These are phyloP conservation scores for Gonium pectorale DNA, from an alignment of 139 green algal species.

Conservation along the genomic window DNA sequence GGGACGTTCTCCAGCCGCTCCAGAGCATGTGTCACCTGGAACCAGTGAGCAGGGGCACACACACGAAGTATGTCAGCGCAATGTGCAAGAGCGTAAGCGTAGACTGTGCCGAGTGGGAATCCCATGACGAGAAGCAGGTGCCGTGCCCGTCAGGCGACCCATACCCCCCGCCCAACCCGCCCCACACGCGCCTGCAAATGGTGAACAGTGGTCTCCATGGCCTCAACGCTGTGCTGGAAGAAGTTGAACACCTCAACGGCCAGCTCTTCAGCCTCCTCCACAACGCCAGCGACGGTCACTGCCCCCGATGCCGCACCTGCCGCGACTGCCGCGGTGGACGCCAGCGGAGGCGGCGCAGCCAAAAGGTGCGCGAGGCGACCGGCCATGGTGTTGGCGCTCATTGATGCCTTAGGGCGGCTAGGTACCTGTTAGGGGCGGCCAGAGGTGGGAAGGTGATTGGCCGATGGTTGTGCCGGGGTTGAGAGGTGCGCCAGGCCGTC, in stretches of 20 bases:
- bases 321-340: background rate
- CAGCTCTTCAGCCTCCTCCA: slow-evolving; percentile 23
- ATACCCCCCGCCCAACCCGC: background rate
- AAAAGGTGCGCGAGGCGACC: too few species aligned
- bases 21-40: slow-evolving; percentile 27
- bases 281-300: background rate
- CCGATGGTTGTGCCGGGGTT: too few species aligned
- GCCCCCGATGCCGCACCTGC: background rate
- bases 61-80: background rate
- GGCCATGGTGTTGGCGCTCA: too few species aligned
- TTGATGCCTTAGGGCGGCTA: too few species aligned
- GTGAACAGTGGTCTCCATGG: slow-evolving; percentile 8
- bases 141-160: background rate
- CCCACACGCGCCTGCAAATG: slow-evolving; percentile 8
- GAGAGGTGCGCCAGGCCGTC: too few species aligned
- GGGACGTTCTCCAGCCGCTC: slow-evolving; percentile 31
- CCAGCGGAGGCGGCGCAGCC: background rate
- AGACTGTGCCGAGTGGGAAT: background rate
- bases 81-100: background rate
- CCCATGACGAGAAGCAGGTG: background rate
- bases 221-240: slow-evolving; percentile 13
- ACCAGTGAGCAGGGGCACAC: background rate
- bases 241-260: background rate
- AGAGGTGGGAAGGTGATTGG: too few species aligned
- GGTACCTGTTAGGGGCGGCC: too few species aligned